phyloP scores from a whole-genome alignment of 192 early-diverging fungal species.

The Podila horticola region DNA sequence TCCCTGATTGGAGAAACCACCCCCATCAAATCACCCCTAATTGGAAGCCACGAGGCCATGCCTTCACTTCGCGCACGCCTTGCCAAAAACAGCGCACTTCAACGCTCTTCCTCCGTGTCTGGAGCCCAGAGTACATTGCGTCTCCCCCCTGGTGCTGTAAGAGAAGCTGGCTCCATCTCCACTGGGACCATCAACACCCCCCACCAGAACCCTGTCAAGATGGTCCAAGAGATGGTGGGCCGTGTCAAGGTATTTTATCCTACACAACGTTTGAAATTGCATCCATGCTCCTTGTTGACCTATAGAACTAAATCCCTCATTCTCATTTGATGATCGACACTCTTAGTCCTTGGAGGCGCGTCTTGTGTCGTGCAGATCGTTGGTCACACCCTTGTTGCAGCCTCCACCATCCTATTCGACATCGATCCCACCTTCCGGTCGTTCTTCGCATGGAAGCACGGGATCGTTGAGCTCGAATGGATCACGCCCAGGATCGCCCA shows the following conservation, averaged over 20 bases:
- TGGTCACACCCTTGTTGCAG: conserved; percentile 77
- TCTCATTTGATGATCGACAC: no score
- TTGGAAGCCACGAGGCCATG: conserved; percentile 50
- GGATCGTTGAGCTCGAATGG: not conserved
- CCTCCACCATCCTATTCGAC: conserved; percentile 63
- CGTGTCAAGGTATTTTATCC: conserved; percentile 68
- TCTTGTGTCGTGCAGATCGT: conserved; percentile 75
- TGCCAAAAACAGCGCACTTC: conserved; percentile 16
- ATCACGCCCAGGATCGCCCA: conserved; percentile 28
- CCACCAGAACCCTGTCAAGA: conserved; percentile 67
- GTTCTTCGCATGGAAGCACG: conserved; percentile 16
- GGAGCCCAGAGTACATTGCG: not conserved
- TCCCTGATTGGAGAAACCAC: conserved; percentile 11
- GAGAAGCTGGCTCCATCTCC: not conserved
- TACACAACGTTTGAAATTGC: not conserved
- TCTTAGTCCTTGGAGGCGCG: conserved; percentile 74
- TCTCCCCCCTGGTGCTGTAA: not conserved
- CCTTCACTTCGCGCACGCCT: conserved; percentile 40
- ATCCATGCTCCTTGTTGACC: not conserved
- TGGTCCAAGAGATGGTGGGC: conserved; percentile 82
- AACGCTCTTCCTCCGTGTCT: no score
- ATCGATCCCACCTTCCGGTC: conserved; percentile 30
- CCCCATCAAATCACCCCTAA: conserved; percentile 7
- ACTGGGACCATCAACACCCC: conserved; percentile 1
- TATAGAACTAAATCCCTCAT: no score